Conservation (phyloP, 2,329 filamentous ascomycete species). For the Proliferodiscus dingleyae region DNA sequence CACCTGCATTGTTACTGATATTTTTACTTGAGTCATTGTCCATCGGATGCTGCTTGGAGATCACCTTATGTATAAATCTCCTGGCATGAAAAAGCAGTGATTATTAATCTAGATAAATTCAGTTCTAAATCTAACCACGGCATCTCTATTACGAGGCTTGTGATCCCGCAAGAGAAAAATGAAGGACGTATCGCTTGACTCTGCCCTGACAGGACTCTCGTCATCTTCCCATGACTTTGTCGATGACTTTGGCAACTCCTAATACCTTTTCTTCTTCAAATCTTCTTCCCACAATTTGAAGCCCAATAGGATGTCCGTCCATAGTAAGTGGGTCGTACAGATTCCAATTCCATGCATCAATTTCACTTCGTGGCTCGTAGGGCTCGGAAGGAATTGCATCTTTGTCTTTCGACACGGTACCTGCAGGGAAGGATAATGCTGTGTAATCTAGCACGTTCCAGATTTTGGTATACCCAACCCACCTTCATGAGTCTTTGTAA, state of each 20-base stretch:
- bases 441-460: slow-evolving; percentile 60
- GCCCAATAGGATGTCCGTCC: slow-evolving; percentile 42
- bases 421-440: slow-evolving; percentile 50
- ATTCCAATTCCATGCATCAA: slow-evolving; percentile 50
- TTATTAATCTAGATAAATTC: too few relatives aligned
- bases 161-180: too few relatives aligned
- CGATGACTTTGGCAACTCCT: slow-evolving; percentile 29
- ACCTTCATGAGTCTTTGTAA: slow-evolving; percentile 28
- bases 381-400: slow-evolving; percentile 27
- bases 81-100: too few relatives aligned
- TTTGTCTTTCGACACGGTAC: slow-evolving; percentile 38
- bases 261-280: slow-evolving; percentile 50
- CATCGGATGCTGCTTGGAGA: slow-evolving; percentile 63
- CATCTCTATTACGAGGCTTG: too few relatives aligned
- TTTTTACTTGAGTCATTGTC: slow-evolving; percentile 71
- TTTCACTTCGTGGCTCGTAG: slow-evolving; percentile 43
- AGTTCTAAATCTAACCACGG: too few relatives aligned
- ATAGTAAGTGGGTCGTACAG: slow-evolving; percentile 38
- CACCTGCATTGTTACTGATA: slow-evolving; percentile 57
- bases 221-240: slow-evolving; percentile 18
- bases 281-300: slow-evolving; percentile 47
- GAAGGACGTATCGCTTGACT: too few relatives aligned
- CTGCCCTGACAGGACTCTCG: too few relatives aligned
- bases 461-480: slow-evolving; percentile 52
- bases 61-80: slow-evolving; percentile 54